phyloP scores from a whole-genome alignment of 805 yeast genomes.

The Schwanniomyces occidentalis region DNA sequence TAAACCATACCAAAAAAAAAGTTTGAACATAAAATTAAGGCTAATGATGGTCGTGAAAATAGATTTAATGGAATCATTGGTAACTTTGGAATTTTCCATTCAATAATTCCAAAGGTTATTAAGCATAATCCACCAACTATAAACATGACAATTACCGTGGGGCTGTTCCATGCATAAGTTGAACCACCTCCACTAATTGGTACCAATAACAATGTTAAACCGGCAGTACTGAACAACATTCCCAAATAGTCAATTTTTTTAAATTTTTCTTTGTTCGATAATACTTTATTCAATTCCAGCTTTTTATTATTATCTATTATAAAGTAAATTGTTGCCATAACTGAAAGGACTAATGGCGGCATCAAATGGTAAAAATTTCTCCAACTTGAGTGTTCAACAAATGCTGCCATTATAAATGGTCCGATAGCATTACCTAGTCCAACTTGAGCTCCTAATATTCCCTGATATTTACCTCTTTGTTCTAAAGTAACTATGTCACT shows the following conservation, averaged over 20 bases:
- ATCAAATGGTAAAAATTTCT: conserved; percentile 52
- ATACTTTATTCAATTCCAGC: conserved; percentile 23
- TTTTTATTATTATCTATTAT: conserved; percentile 37
- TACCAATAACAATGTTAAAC: conserved; percentile 50
- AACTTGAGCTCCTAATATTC: conserved; percentile 50
- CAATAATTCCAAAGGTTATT: conserved; percentile 22
- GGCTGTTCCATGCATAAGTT: conserved; percentile 53
- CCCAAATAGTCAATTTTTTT: conserved; percentile 56
- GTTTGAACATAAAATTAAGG: conserved; percentile 19
- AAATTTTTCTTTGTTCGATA: conserved; percentile 37
- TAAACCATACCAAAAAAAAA: conserved; percentile 30
- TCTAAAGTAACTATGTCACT: conserved; percentile 55
- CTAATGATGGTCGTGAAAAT: conserved; percentile 21
- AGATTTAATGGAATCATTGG: conserved; percentile 34
- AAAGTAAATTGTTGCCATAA: conserved; percentile 27
- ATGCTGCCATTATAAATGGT: conserved; percentile 56
- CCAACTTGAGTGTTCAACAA: conserved; percentile 50
- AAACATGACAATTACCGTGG: conserved; percentile 35
- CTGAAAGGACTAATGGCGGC: conserved; percentile 42
- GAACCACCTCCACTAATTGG: conserved; percentile 66
- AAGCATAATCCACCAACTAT: conserved; percentile 29
- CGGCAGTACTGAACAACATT: conserved; percentile 43
- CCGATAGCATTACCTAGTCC: conserved; percentile 57
- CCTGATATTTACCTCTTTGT: conserved; percentile 59
- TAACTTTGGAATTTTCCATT: conserved; percentile 26